Conservation (phyloP, 2,329 filamentous ascomycete species). For the Aureobasidium sp. region DNA sequence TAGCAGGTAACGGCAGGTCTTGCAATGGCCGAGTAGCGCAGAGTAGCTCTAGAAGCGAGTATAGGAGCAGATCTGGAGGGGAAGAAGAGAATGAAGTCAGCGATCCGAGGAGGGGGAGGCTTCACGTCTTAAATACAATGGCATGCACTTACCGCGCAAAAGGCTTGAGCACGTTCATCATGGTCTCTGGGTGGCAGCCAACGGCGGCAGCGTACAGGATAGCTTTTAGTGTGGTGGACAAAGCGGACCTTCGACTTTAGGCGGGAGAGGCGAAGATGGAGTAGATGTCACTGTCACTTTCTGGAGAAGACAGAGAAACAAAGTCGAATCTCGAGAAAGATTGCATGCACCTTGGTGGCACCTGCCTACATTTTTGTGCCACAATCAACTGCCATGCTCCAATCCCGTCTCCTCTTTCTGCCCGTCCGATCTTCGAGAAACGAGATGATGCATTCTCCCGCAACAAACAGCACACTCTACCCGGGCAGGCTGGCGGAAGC, state of each 20-base stretch:
- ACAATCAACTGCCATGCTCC: constrained; percentile 1
- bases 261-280: constrained; percentile 9
- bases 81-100: constrained; percentile 15
- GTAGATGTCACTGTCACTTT: background rate
- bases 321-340: background rate
- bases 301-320: background rate
- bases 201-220: constrained; percentile 10
- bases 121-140: constrained; percentile 1
- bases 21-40: constrained; percentile 1
- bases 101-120: background rate
- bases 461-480: background rate
- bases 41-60: constrained; percentile 6
- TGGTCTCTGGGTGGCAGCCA: constrained; percentile 4
- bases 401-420: background rate
- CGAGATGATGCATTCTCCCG: background rate
- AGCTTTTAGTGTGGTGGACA: constrained; percentile 7
- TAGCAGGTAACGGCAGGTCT: constrained; percentile 8
- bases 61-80: constrained; percentile 15
- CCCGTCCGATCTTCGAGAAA: background rate
- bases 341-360: constrained; percentile 10
- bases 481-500: background rate
- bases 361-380: constrained; percentile 12
- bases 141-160: constrained; percentile 9
- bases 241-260: constrained; percentile 13
- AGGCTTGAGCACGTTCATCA: constrained; percentile 17